These are phyloP conservation scores for Thamnidium elegans DNA, from an alignment of 192 early-diverging fungal genomes.

Conservation along the genomic window DNA sequence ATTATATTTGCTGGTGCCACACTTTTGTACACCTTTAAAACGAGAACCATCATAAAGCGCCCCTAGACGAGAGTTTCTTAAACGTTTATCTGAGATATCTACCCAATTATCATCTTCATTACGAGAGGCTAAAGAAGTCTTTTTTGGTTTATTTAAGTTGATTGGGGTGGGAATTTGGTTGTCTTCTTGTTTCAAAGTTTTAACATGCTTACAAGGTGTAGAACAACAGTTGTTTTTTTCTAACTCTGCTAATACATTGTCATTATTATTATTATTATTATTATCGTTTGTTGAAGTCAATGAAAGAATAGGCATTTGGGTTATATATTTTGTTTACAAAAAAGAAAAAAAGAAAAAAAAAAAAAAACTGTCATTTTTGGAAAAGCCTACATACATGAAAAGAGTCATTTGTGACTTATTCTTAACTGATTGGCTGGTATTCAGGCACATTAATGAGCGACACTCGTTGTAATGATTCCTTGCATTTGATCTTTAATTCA, in stretches of 20 bases:
- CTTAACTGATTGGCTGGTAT: no score
- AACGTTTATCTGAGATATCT: conserved; percentile 26
- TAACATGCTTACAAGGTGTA: no score
- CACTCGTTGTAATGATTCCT: no score
- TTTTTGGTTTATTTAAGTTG: conserved; percentile 4
- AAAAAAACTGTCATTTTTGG: conserved; percentile 13
- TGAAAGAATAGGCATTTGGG: conserved; percentile 9
- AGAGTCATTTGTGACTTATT: no score
- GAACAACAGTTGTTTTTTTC: no score
- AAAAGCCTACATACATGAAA: no score
- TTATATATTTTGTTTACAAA: neutral
- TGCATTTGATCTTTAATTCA: no score
- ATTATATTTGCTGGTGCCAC: conserved; percentile 58
- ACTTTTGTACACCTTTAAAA: conserved; percentile 67
- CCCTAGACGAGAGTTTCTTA: conserved; percentile 22
- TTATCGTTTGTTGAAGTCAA: neutral
- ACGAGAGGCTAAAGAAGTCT: conserved; percentile 19
- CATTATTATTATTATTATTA: neutral
- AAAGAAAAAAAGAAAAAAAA: neutral
- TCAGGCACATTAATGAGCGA: no score
- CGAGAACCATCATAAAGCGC: conserved; percentile 59
- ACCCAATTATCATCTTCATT: conserved; percentile 27
- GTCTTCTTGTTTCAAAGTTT: no score
- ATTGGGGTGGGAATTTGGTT: no score
- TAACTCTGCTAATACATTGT: neutral